These are phyloP conservation scores for Coelastrella sp. DNA, from an alignment of 139 green algal species.

Conservation along the genomic window DNA sequence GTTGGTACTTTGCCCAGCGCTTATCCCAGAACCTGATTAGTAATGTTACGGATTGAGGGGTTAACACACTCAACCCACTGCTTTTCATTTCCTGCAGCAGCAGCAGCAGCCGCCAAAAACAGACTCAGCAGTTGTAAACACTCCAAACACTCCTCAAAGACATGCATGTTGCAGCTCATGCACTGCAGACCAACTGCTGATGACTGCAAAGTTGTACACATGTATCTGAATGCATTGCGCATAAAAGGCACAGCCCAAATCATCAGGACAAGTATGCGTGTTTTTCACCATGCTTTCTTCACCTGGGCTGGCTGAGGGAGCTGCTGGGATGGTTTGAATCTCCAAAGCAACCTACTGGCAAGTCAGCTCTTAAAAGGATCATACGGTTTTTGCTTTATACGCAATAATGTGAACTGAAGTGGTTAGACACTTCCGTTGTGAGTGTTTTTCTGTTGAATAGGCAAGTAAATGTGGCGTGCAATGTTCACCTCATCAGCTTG, in stretches of 20 bases:
- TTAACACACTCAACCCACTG: neutral
- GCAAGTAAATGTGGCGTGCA: neutral
- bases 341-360: no score
- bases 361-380: no score
- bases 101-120: neutral
- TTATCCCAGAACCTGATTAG: constrained; percentile 28
- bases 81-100: constrained; percentile 1
- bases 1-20: constrained; percentile 20
- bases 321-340: no score
- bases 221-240: no score
- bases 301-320: no score
- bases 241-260: no score
- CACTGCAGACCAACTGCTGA: neutral
- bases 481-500: neutral
- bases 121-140: neutral
- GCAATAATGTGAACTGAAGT: neutral
- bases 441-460: neutral
- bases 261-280: no score
- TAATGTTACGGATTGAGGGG: neutral
- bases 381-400: no score
- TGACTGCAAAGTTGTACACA: no score
- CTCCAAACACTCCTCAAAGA: neutral
- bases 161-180: constrained; percentile 4
- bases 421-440: no score
- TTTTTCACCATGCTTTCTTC: no score